Evolutionary conservation across 208 protist genomes (phyloP).

Genomic region (Leishmania turanica): DNA sequence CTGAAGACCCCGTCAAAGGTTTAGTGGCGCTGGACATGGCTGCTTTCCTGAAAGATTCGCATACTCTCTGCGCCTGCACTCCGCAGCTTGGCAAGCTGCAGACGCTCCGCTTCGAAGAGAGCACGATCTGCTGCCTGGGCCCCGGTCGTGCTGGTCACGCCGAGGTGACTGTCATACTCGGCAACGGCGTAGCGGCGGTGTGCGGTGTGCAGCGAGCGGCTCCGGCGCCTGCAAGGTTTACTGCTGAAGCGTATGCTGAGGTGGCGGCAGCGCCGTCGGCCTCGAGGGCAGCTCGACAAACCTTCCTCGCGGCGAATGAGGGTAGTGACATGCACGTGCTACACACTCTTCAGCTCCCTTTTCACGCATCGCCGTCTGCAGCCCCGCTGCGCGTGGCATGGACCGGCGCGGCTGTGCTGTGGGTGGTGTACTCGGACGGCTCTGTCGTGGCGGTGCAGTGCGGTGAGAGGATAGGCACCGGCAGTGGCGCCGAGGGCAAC

Average conservation of each 20-base stretch:
- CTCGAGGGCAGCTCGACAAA: constrained; percentile 5
- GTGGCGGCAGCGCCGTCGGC: not conserved
- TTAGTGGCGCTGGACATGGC: constrained; percentile 30
- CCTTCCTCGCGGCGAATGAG: constrained; percentile 18
- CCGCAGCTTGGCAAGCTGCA: constrained; percentile 37
- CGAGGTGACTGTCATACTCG: constrained; percentile 65
- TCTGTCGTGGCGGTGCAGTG: constrained; percentile 34
- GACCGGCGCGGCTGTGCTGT: constrained; percentile 41
- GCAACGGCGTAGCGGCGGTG: constrained; percentile 49
- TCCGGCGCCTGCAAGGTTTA: not conserved
- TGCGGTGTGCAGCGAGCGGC: constrained; percentile 28
- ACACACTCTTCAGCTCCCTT: constrained; percentile 25
- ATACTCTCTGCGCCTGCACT: constrained; percentile 36
- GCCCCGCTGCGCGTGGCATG: constrained; percentile 37
- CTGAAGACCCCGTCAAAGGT: not conserved
- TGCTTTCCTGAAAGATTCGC: constrained; percentile 22
- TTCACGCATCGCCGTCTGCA: constrained; percentile 13
- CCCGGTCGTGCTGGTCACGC: constrained; percentile 35
- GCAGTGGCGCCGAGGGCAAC: not conserved
- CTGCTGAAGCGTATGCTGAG: constrained; percentile 1
- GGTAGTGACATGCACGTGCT: constrained; percentile 17
- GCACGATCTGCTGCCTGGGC: constrained; percentile 38
- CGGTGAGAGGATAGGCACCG: not conserved
- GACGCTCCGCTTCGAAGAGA: constrained; percentile 40
- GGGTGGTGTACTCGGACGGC: constrained; percentile 63